Evolutionary conservation across 345 rosid species (phyloP).

Genomic region (Mallotus nudiflorus): DNA sequence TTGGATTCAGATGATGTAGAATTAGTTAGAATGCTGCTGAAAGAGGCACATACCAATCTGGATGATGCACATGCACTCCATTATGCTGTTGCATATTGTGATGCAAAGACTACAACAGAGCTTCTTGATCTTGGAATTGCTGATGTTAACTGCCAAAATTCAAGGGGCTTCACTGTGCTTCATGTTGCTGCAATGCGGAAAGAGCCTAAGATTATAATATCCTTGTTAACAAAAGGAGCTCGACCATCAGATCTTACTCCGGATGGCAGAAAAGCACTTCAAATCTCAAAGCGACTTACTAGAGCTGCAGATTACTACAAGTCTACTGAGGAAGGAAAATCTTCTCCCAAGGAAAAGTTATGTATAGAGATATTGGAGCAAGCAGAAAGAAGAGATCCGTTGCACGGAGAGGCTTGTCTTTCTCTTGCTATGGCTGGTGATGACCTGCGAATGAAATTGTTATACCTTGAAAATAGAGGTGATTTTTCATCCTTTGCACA

Average conservation of each 20-base stretch:
- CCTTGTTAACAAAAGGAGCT: conserved; percentile 79
- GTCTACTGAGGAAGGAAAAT: conserved; percentile 55
- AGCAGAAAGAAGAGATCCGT: conserved; percentile 58
- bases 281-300: conserved; percentile 63
- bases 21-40: conserved; percentile 70
- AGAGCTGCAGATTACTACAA: conserved; percentile 54
- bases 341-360: conserved; percentile 55
- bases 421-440: conserved; percentile 76
- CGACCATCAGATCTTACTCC: conserved; percentile 54
- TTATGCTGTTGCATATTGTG: conserved; percentile 78
- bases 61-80: conserved; percentile 78
- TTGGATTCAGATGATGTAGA: conserved; percentile 88
- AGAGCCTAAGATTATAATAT: conserved; percentile 73
- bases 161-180: conserved; percentile 71
- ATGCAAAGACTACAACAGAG: conserved; percentile 68
- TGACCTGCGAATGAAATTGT: conserved; percentile 60
- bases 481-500: conserved; percentile 5
- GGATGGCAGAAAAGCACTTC: conserved; percentile 77
- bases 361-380: conserved; percentile 83
- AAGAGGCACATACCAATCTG: conserved; percentile 63
- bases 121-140: conserved; percentile 75
- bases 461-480: conserved; percentile 90
- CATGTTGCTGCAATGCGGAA: conserved; percentile 80
- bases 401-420: conserved; percentile 57
- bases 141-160: conserved; percentile 56